These are phyloP conservation scores for Linum usitatissimum DNA, from an alignment of 345 rosid species.

Conservation along the genomic window DNA sequence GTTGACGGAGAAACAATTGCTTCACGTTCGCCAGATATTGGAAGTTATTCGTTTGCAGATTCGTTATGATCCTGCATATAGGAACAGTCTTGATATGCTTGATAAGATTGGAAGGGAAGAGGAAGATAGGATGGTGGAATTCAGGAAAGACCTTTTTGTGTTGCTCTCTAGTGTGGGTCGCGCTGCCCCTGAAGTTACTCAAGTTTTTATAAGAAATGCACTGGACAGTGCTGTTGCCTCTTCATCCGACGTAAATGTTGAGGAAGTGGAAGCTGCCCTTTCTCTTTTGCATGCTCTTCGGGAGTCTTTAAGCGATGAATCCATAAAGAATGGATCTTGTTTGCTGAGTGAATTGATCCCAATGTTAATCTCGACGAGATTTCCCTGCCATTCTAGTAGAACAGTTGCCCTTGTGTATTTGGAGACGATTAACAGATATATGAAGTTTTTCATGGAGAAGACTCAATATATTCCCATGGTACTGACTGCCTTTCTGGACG, in stretches of 20 bases:
- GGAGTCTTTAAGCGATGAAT: conserved; percentile 73
- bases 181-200: conserved; percentile 77
- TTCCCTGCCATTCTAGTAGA: conserved; percentile 84
- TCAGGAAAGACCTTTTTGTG: conserved; percentile 73
- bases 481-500: conserved; percentile 82
- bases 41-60: conserved; percentile 75
- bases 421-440: conserved; percentile 69
- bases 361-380: conserved; percentile 57
- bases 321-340: conserved; percentile 56
- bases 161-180: conserved; percentile 71
- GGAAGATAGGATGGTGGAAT: conserved; percentile 79
- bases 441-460: conserved; percentile 76
- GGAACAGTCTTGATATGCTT: conserved; percentile 55
- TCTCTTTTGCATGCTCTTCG: conserved; percentile 85
- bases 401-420: conserved; percentile 75
- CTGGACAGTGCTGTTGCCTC: conserved; percentile 51
- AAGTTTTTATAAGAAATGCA: conserved; percentile 62
- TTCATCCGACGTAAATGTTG: conserved; percentile 55
- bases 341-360: conserved; percentile 60
- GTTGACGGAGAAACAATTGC: conserved; percentile 59
- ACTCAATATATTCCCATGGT: conserved; percentile 53
- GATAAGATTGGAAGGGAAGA: conserved; percentile 88
- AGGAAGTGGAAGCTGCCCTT: conserved; percentile 94
- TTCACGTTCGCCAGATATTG: conserved; percentile 58
- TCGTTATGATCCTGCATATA: conserved; percentile 56